Evolutionary conservation across 306 rosid genomes (phyloP), one percentile per base, ranked within the genome.

Genomic region (Parietaria judaica): DNA sequence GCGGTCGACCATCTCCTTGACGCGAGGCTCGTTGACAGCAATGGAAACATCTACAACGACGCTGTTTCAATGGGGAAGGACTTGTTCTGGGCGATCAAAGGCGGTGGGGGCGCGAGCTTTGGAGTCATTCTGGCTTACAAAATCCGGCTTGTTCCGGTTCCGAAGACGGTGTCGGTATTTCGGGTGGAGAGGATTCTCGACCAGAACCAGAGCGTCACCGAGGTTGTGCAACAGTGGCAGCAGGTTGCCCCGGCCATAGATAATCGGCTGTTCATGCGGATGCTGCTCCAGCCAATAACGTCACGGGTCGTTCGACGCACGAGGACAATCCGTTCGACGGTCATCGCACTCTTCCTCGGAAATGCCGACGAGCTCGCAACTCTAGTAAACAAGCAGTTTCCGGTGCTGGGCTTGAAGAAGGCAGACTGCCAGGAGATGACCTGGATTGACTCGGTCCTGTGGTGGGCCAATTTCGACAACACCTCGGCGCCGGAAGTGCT

Each of bases 31-130:
- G 81, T 80, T 9, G 67, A 80, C 68, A 77, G 46, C 1, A 70
- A 77, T 3, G 89, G 86, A 14, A 70, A 73, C 14, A 60, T 80
- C 14, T 80, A 80, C 44, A 70, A 79, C 41, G 73, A 80, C 14
- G 75, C 15, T 31, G 63, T 72, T 0, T 17, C 74, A 0, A 79
- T 82, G 84, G 87, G 87, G 2, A 79, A 78, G 59, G 87, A 78
- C 11, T 69, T 76, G 6, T 79, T 79, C 34, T 77, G 86, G 89
- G 86, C 89, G 11, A 64, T 80, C 34, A 64, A 55, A 77, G 86
- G 89, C 7, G 89, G 89, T 1, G 89, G 86, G 7, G 89, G 78
- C 60, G 85, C 79, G 55, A 81, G 87, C 69, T 84, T 84, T 57
- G 91, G 91, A 11, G 87, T 84, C 11, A 63, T 81, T 16, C 58